Evolutionary conservation across 352 stramenopile genomes (phyloP).

Genomic region (Achlya hypogyna): DNA sequence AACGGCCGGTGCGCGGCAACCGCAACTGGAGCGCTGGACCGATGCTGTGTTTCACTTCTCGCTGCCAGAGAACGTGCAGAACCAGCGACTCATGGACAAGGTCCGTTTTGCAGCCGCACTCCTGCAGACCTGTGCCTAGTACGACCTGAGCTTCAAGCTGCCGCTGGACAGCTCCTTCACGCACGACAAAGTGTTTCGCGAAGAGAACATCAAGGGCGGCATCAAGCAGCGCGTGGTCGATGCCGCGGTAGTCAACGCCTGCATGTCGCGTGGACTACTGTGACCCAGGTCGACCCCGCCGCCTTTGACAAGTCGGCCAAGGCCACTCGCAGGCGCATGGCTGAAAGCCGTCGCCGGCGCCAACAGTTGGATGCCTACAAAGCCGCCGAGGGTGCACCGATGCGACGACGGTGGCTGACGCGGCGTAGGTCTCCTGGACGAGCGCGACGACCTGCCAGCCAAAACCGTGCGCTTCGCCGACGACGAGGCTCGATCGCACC

Average conservation of each 20-base stretch:
- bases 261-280: not conserved
- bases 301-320: conserved; percentile 16
- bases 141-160: conserved; percentile 16
- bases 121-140: not conserved
- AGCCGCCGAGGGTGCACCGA: not conserved
- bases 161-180: conserved; percentile 15
- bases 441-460: not conserved
- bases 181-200: conserved; percentile 8
- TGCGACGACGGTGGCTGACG: no score
- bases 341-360: not conserved
- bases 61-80: not conserved
- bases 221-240: not conserved
- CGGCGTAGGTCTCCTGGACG: not conserved
- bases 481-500: not conserved
- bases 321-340: conserved; percentile 2
- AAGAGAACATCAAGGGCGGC: conserved; percentile 18
- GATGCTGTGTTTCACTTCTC: conserved; percentile 18
- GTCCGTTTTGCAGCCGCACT: not conserved
- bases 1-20: conserved; percentile 5
- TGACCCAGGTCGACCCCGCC: not conserved
- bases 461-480: conserved; percentile 2
- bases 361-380: not conserved
- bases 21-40: conserved; percentile 8
- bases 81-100: conserved; percentile 11
- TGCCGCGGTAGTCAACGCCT: not conserved